Base-by-base conservation (phyloP, 805 yeast species). In the Wickerhamomyces sydowiorum region DNA sequence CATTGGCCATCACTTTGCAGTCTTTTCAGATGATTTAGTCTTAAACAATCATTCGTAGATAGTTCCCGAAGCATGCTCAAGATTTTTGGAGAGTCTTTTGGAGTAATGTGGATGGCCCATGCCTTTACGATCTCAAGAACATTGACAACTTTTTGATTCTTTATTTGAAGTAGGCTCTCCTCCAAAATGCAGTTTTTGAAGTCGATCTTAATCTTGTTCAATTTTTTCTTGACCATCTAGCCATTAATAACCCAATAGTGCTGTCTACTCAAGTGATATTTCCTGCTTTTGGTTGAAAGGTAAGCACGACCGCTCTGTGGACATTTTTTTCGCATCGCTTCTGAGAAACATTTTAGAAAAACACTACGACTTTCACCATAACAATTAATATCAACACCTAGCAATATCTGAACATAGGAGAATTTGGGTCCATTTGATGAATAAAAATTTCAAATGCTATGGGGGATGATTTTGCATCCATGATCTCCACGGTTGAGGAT, bases 11-110 rank as follows among this genome's bases (percentile, higher is more conserved):
- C 45, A 44, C 77, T 77, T 39, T 62, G 64, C 23, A 84, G 68
- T 42, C 88, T 60, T 53, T 85, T 85, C 19, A 83, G 55, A 53
- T 78, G 80, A 15, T 56, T 42, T 3, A 67, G 43, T 0, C 48
- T 42, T 1, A 57, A 51, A 0, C 61, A 52, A 14, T 67, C 69
- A 1, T 52, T 37, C 1, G 12, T 46, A 13, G 54, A 42, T 24
- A 46, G 40, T 14, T 49, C 50, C 29, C 62, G 54, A 14, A 65
- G 52, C 17, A 61, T 45, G 29, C 38, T 53, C 41, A 42, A 25
- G 12, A 45, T 57, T 48, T 14, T 39, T 7, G 50, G 44, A 1
- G 72, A 66, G 18, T 55, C 50, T 36, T 38, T 50, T 2, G 81
- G 73, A 2, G 51, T 42, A 15, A 78, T 67, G 20, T 62, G 65